Evolutionary conservation across 371 early-diverging fungal species (phyloP).

Genomic region (Syncephalis fuscata): DNA sequence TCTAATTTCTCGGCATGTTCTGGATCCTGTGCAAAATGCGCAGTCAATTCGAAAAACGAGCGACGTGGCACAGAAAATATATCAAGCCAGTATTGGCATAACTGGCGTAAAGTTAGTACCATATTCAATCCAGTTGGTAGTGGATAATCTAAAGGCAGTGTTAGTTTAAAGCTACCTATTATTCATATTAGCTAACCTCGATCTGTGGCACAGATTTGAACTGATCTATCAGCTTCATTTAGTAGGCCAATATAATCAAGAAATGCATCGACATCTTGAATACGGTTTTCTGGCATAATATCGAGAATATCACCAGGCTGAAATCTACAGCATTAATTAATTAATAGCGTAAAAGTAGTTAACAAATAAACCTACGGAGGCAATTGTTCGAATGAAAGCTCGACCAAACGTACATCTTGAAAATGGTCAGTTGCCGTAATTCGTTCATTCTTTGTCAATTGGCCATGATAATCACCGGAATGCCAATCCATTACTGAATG

Average conservation of each 20-base stretch:
- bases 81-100: conserved; percentile 58
- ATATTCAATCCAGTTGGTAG: conserved; percentile 24
- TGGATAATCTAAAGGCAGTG: conserved; percentile 11
- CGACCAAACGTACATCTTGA: conserved; percentile 79
- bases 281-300: conserved; percentile 54
- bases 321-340: conserved; percentile 33
- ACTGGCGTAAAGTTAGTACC: conserved; percentile 42
- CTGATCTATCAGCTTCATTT: conserved; percentile 53
- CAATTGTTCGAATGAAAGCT: conserved; percentile 16
- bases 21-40: conserved; percentile 54
- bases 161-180: background rate
- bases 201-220: background rate
- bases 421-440: conserved; percentile 68
- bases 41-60: conserved; percentile 75
- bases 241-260: background rate
- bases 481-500: background rate
- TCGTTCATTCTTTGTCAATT: conserved; percentile 29
- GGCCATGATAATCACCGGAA: conserved; percentile 16
- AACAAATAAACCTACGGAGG: conserved; percentile 1
- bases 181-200: too few relatives aligned
- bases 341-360: background rate
- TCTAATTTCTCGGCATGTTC: conserved; percentile 59
- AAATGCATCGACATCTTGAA: conserved; percentile 43
- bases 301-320: conserved; percentile 69
- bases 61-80: conserved; percentile 68